A percentile compares a stretch with the other conserved stretches of the same genome.
phyloP scores from a whole-genome alignment of 768 basidiomycete genomes.

The Chalciporus piperatus region DNA sequence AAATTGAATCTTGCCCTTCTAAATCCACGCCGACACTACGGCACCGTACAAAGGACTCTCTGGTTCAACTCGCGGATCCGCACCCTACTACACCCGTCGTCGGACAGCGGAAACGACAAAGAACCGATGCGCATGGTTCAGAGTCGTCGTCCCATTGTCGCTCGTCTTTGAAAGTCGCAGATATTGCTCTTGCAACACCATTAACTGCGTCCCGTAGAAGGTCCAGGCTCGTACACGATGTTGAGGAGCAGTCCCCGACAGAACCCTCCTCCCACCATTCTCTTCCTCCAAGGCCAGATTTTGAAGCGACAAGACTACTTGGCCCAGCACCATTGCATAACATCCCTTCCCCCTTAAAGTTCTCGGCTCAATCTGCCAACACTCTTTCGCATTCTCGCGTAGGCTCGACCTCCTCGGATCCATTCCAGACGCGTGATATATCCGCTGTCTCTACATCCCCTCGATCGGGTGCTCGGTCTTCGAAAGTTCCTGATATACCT shows the following conservation, averaged over 20 bases:
- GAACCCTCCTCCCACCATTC: background rate
- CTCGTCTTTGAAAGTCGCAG: background rate
- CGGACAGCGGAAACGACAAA: constrained; percentile 1
- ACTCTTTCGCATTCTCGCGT: background rate
- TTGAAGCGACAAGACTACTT: background rate
- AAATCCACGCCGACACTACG: background rate
- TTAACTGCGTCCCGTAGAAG: constrained; percentile 8
- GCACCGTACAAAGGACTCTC: background rate
- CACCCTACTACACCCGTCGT: constrained; percentile 11
- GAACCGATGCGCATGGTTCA: background rate
- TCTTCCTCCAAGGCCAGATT: background rate
- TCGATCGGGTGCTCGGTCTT: constrained; percentile 2
- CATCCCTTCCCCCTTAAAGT: background rate
- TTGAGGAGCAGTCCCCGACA: constrained; percentile 3
- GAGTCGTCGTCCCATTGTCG: background rate
- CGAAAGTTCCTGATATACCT: constrained; percentile 1
- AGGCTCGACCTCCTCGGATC: background rate
- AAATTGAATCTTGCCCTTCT: background rate
- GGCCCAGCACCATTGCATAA: background rate
- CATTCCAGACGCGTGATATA: constrained; percentile 1
- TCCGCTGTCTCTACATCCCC: background rate
- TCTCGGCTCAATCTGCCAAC: background rate
- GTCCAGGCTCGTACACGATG: background rate
- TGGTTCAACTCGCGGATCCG: background rate
- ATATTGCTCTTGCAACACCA: constrained; percentile 17